These are phyloP conservation scores for Cercospora sp. DNA, from an alignment of 2,329 filamentous ascomycete genomes.

Conservation along the genomic window DNA sequence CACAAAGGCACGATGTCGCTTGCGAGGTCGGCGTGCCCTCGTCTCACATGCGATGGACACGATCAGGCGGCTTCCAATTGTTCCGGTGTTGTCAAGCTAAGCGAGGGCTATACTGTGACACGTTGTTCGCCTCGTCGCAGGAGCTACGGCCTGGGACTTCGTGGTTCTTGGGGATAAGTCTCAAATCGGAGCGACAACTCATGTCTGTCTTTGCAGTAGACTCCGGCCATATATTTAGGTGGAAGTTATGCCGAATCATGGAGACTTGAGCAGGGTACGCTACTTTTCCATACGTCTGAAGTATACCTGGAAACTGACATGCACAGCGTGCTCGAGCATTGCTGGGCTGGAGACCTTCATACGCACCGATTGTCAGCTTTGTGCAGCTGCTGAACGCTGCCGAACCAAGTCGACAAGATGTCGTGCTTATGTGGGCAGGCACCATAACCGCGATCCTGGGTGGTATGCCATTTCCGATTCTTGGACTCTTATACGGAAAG, in stretches of 20 bases:
- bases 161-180: background rate
- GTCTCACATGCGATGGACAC: background rate
- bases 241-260: background rate
- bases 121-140: background rate
- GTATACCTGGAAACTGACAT: background rate
- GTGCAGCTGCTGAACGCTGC: background rate
- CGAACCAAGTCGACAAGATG: slow-evolving; percentile 5
- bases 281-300: background rate
- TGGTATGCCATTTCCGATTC: slow-evolving; percentile 4
- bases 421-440: slow-evolving; percentile 6
- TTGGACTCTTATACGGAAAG: slow-evolving; percentile 1
- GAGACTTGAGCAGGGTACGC: background rate
- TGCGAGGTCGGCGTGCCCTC: slow-evolving; percentile 3
- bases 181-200: background rate
- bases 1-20: background rate
- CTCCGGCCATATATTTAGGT: background rate
- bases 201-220: background rate
- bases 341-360: slow-evolving; percentile 4
- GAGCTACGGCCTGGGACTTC: background rate
- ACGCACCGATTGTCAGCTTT: background rate
- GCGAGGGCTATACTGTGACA: background rate
- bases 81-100: background rate
- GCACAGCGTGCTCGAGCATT: slow-evolving; percentile 2
- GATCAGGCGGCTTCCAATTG: background rate
- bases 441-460: background rate